Conservation (phyloP, 805 yeast species). For the Metschnikowia koreensis region DNA sequence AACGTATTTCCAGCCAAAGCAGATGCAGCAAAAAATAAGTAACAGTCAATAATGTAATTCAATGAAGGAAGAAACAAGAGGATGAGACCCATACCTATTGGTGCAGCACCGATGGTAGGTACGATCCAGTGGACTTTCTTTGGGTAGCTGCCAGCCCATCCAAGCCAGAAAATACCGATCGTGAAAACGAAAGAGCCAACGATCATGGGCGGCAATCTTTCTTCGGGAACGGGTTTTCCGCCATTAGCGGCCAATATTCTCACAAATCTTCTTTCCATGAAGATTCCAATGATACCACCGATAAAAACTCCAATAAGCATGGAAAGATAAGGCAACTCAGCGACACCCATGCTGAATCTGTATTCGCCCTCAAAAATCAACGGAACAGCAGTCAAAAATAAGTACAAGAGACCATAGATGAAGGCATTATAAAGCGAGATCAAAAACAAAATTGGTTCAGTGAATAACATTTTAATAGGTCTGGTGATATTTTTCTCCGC, state of each 20-base stretch:
- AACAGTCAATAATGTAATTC: slow-evolving; percentile 70
- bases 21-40: slow-evolving; percentile 71
- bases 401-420: slow-evolving; percentile 74
- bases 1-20: slow-evolving; percentile 50
- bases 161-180: slow-evolving; percentile 21
- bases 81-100: slow-evolving; percentile 52
- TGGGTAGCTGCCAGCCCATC: slow-evolving; percentile 22
- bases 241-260: slow-evolving; percentile 32
- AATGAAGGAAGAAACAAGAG: slow-evolving; percentile 66
- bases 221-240: slow-evolving; percentile 23
- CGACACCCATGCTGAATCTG: slow-evolving; percentile 56
- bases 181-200: slow-evolving; percentile 17
- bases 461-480: slow-evolving; percentile 63
- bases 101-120: slow-evolving; percentile 64
- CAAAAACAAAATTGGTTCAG: slow-evolving; percentile 71
- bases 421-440: slow-evolving; percentile 72
- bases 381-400: slow-evolving; percentile 75
- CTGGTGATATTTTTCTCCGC: slow-evolving; percentile 59
- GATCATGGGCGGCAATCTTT: slow-evolving; percentile 23
- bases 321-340: slow-evolving; percentile 77
- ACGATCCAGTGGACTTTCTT: slow-evolving; percentile 27
- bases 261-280: slow-evolving; percentile 54
- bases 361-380: slow-evolving; percentile 54
- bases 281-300: slow-evolving; percentile 55
- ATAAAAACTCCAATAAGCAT: slow-evolving; percentile 65